Evolutionary conservation across 495 filamentous ascomycete species (phyloP), one percentile per base, ranked within the genome.

Genomic region (Arthonia radiata): DNA sequence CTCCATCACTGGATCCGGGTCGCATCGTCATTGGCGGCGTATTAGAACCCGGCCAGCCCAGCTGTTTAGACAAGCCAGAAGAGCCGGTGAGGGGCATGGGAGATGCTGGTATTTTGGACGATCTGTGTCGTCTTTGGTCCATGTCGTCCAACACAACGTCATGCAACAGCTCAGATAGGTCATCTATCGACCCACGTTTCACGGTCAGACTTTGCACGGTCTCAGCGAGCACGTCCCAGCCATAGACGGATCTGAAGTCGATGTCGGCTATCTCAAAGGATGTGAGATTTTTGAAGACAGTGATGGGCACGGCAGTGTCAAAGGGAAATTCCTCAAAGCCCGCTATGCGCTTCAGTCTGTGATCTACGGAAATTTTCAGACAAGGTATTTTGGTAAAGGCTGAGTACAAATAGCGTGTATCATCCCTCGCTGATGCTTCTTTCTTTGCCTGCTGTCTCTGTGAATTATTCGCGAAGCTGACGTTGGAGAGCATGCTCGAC

Each of bases 321-420:
- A 97, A 92, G 3, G 86, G 86, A 40, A 97, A 97, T 41, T 93
- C 86, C 47, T 97, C 86, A 42, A 81, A 94, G 17, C 82, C 83
- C 32, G 68, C 61, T 35, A 97, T 90, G 38, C 91, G 50, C 23
- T 72, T 67, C 18, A 81, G 79, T 26, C 77, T 75, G 48, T 76
- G 78, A 47, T 94, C 86, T 5, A 82, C 82, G 25, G 81, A 67
- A 26, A 97, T 54, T 30, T 71, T 67, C 23, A 97, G 55, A 38
- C 75, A 90, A 3, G 86, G 86, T 30, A 94, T 90, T 52, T 97
- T 97, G 41, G 86, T 97, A 48, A 94, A 94, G 30, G 86, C 79
- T 12, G 86, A 92, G 49, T 92, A 97, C 5, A 97, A 59, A 44
- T 97, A 94, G 47, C 80, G 92, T 25, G 90, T 50, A 41, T 97